phyloP scores from a whole-genome alignment of 2,329 filamentous ascomycete species.

The Phaeosphaeria sp. region DNA sequence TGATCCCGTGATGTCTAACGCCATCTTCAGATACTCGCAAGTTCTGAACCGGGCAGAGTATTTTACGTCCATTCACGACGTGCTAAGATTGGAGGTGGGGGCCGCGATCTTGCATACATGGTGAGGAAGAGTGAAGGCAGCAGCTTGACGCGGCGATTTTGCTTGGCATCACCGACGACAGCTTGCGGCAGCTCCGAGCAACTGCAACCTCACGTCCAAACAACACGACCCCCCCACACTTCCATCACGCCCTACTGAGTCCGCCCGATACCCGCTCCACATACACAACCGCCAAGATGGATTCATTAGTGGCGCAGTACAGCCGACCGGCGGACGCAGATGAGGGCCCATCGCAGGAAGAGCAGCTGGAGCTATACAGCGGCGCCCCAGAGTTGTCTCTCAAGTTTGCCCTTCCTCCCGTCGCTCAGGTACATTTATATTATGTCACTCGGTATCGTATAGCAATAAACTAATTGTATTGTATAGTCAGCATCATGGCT shows the following conservation, averaged over 20 bases:
- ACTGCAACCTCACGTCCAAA: slow-evolving; percentile 26
- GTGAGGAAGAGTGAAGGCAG: slow-evolving; percentile 23
- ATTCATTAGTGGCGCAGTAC: slow-evolving; percentile 92
- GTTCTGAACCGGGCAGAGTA: not conserved
- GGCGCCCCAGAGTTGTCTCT: slow-evolving; percentile 79
- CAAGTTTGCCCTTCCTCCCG: slow-evolving; percentile 93
- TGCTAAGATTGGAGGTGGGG: not conserved
- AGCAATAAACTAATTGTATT: not conserved
- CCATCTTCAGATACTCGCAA: too few relatives aligned
- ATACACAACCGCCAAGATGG: slow-evolving; percentile 65
- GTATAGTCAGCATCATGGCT: slow-evolving; percentile 88
- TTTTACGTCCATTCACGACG: not conserved
- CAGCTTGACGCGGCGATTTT: slow-evolving; percentile 25
- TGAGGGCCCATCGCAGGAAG: slow-evolving; percentile 75
- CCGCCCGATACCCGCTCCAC: slow-evolving; percentile 7
- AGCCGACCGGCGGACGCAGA: slow-evolving; percentile 77
- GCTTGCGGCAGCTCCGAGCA: slow-evolving; percentile 26
- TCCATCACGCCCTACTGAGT: slow-evolving; percentile 9
- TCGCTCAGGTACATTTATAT: slow-evolving; percentile 72
- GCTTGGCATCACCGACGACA: slow-evolving; percentile 24
- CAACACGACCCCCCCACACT: slow-evolving; percentile 16
- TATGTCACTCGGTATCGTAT: not conserved
- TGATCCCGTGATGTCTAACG: not conserved
- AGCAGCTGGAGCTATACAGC: slow-evolving; percentile 73
- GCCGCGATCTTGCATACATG: not conserved